phyloP scores from a whole-genome alignment of 495 filamentous ascomycete species.

The Usnea hakonensis region DNA sequence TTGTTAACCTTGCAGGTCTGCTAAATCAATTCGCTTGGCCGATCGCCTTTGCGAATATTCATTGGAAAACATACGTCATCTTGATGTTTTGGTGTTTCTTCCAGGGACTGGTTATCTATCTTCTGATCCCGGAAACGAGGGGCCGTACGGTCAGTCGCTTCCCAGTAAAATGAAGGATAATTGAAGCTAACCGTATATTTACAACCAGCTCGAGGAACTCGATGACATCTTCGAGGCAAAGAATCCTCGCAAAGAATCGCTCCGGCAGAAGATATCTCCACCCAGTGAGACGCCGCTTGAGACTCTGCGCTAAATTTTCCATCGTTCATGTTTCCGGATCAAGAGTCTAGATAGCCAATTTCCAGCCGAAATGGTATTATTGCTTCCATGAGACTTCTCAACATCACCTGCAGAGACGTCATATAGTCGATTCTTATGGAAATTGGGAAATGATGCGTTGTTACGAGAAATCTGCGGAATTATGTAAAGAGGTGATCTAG shows the following conservation, averaged over 20 bases:
- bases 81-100: slow-evolving; percentile 55
- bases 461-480: too few species aligned
- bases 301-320: too few species aligned
- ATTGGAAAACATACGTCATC: slow-evolving; percentile 55
- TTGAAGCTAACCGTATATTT: neutral
- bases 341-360: too few species aligned
- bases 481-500: too few species aligned
- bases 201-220: neutral
- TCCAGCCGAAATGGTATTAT: too few species aligned
- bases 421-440: too few species aligned
- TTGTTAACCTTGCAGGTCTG: slow-evolving; percentile 31
- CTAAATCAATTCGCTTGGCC: slow-evolving; percentile 53
- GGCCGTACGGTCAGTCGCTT: neutral
- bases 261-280: neutral
- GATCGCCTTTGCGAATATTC: slow-evolving; percentile 46
- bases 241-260: neutral
- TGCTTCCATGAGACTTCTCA: too few species aligned
- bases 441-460: too few species aligned
- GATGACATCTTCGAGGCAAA: neutral
- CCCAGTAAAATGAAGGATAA: neutral
- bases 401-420: too few species aligned
- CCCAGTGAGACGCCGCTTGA: neutral
- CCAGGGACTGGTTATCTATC: slow-evolving; percentile 50
- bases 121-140: slow-evolving; percentile 61
- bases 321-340: too few species aligned